A percentile compares a stretch with the other conserved stretches of the same genome.
Conservation (phyloP, 73 alveolate genomes). For the Loxodes magnus region DNA sequence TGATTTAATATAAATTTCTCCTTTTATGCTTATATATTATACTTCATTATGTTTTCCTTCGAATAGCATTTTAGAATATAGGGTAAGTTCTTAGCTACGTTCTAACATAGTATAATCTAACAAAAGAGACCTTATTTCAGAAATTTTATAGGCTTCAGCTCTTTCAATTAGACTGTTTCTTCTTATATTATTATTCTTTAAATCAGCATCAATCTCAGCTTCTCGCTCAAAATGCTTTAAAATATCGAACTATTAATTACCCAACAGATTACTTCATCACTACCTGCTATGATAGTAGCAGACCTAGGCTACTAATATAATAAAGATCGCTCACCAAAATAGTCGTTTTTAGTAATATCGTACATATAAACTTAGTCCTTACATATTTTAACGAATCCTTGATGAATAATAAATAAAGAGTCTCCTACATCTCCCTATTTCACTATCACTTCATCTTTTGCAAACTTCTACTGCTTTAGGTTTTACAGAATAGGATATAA, state of each 20-base stretch:
- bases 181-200: constrained; percentile 2
- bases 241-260: background rate
- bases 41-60: constrained; percentile 10
- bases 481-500: background rate
- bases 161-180: constrained; percentile 11
- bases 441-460: background rate
- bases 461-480: background rate
- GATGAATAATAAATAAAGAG: constrained; percentile 39
- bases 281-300: constrained; percentile 34
- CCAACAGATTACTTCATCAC: constrained; percentile 32
- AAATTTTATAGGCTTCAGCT: constrained; percentile 11
- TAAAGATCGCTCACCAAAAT: constrained; percentile 51
- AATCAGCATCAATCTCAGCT: background rate
- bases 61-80: constrained; percentile 31
- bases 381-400: constrained; percentile 34
- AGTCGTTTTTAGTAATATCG: constrained; percentile 38
- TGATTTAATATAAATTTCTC: constrained; percentile 18
- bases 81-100: constrained; percentile 18
- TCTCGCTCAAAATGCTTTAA: background rate
- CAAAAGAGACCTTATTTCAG: constrained; percentile 36
- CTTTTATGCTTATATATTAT: constrained; percentile 18
- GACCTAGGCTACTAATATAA: constrained; percentile 28
- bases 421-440: constrained; percentile 12
- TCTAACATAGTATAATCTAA: constrained; percentile 14
- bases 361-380: constrained; percentile 24